Conservation (phyloP, 192 early-diverging fungal genomes). For the Umbelopsis vinacea region DNA sequence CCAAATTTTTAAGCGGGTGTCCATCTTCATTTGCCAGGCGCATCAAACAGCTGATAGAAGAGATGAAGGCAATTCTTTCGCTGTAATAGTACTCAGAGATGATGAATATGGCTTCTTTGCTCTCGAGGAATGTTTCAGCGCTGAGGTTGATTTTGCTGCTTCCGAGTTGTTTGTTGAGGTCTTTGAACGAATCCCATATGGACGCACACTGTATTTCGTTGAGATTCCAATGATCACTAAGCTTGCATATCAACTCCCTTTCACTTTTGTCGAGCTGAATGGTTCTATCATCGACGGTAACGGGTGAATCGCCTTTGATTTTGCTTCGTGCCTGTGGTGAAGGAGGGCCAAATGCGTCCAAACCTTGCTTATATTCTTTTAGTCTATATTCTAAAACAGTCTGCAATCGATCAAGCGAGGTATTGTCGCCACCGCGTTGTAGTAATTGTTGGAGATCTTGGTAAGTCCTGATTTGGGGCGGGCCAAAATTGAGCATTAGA, state of each 20-base stretch:
- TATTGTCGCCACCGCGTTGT: constrained; percentile 29
- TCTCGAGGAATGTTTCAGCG: constrained; percentile 11
- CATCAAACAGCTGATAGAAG: constrained; percentile 26
- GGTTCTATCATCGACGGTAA: constrained; percentile 35
- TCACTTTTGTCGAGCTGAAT: constrained; percentile 40
- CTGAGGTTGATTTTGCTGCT: not conserved
- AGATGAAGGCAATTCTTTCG: constrained; percentile 31
- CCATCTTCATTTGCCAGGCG: constrained; percentile 20
- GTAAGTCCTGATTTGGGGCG: not conserved
- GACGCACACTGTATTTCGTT: constrained; percentile 45
- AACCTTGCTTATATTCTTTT: constrained; percentile 35
- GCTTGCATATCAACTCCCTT: constrained; percentile 41
- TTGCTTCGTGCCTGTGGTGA: constrained; percentile 37
- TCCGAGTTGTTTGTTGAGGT: constrained; percentile 19
- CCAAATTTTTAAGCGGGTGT: constrained; percentile 22
- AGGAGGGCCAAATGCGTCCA: constrained; percentile 43
- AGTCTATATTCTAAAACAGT: constrained; percentile 36
- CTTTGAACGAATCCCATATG: constrained; percentile 29
- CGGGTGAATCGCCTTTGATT: constrained; percentile 32
- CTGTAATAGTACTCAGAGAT: constrained; percentile 28
- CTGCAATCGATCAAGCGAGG: constrained; percentile 28
- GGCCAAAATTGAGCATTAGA: not conserved
- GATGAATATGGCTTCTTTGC: not conserved
- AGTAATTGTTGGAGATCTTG: constrained; percentile 13
- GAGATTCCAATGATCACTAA: constrained; percentile 44